Percentiles rank a stretch among this genome's conserved stretches.
Conservation (phyloP, 106 monocot genomes). For the Dioscorea dumetorum region DNA sequence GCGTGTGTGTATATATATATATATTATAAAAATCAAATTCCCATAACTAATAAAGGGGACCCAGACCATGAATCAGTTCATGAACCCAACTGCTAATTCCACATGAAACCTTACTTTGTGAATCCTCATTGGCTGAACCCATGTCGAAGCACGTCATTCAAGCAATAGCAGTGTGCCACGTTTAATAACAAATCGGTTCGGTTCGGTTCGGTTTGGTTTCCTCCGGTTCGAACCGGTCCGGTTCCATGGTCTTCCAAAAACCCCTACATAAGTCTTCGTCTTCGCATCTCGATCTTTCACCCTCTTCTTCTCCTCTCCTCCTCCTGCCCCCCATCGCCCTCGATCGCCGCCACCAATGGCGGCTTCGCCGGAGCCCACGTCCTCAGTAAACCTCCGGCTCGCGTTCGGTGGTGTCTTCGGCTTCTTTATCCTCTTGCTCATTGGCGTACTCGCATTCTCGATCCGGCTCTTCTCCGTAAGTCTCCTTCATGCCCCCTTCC, state of each 20-base stretch:
- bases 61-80: too few species aligned
- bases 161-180: neutral
- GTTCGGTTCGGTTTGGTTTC: too few species aligned
- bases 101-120: too few species aligned
- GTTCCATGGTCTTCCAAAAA: neutral
- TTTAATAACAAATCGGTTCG: neutral
- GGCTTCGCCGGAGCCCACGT: slow-evolving; percentile 14
- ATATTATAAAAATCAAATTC: too few species aligned
- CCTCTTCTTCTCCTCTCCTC: neutral
- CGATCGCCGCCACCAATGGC: slow-evolving; percentile 35
- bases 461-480: slow-evolving; percentile 98
- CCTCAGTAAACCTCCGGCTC: slow-evolving; percentile 32
- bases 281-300: neutral
- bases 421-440: slow-evolving; percentile 84
- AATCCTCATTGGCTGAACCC: too few species aligned
- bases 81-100: too few species aligned
- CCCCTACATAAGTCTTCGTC: slow-evolving; percentile 18
- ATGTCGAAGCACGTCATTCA: neutral
- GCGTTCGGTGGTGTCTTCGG: slow-evolving; percentile 75
- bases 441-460: slow-evolving; percentile 90
- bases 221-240: neutral
- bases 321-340: neutral
- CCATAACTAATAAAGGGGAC: too few species aligned
- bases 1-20: too few species aligned
- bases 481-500: neutral